phyloP scores from a whole-genome alignment of 2,329 filamentous ascomycete species.

The Ophiostoma quercus region DNA sequence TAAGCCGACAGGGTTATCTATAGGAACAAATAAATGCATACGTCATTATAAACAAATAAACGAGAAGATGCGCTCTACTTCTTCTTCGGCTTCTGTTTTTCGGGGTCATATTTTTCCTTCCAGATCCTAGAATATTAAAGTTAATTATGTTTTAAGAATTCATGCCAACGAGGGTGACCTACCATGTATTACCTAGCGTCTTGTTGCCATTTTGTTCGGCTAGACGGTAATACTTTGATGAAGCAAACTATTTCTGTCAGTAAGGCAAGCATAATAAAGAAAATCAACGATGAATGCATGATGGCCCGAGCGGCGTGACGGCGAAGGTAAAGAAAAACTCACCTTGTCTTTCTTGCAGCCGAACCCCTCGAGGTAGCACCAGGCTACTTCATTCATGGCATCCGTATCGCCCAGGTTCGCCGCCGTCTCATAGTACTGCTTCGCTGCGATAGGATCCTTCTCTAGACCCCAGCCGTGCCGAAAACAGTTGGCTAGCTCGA shows the following conservation, averaged over 20 bases:
- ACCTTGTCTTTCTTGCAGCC: slow-evolving; percentile 98
- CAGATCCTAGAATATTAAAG: slow-evolving; percentile 66
- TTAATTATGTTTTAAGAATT: not conserved
- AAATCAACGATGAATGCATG: not conserved
- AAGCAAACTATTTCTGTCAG: slow-evolving; percentile 59
- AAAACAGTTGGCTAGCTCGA: slow-evolving; percentile 89
- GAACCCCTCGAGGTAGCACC: slow-evolving; percentile 96
- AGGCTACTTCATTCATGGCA: slow-evolving; percentile 93
- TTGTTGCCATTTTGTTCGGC: slow-evolving; percentile 87
- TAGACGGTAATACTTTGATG: slow-evolving; percentile 86
- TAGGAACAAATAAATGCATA: not conserved
- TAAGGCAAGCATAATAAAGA: slow-evolving; percentile 25
- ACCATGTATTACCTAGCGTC: slow-evolving; percentile 92
- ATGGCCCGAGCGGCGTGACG: not conserved
- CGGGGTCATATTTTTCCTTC: slow-evolving; percentile 86
- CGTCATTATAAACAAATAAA: not conserved
- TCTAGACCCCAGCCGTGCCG: slow-evolving; percentile 89
- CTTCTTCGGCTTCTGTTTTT: slow-evolving; percentile 40
- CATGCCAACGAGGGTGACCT: slow-evolving; percentile 40
- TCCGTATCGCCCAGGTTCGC: slow-evolving; percentile 96
- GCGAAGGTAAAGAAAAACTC: slow-evolving; percentile 36
- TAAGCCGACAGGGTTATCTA: not conserved
- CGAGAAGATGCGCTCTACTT: slow-evolving; percentile 19
- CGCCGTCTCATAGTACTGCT: slow-evolving; percentile 94
- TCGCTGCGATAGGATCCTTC: slow-evolving; percentile 79